Conservation (phyloP, 2,329 filamentous ascomycete genomes). For the Cytospora piceae region DNA sequence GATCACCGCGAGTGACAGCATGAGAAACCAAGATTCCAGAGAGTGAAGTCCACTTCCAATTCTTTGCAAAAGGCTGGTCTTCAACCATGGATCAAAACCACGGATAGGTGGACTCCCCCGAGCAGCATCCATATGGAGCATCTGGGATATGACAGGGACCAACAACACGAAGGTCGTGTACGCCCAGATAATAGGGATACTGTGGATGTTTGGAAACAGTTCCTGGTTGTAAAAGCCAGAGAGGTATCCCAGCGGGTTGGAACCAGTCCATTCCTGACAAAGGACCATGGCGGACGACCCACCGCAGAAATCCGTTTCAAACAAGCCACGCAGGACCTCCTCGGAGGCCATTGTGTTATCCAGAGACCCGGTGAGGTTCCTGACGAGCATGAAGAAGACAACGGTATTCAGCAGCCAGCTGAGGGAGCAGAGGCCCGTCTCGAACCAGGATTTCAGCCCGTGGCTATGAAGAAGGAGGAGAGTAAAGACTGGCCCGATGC, state of each 20-base stretch:
- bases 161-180: background rate
- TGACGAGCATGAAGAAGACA: background rate
- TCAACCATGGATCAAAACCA: background rate
- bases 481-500: background rate
- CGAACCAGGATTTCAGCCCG: background rate
- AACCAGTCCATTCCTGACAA: background rate
- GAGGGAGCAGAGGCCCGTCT: background rate
- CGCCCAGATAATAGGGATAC: background rate
- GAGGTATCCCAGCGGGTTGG: background rate
- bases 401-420: background rate
- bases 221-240: background rate
- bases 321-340: background rate
- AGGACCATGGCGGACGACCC: background rate
- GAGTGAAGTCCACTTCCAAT: background rate
- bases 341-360: background rate
- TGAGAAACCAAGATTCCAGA: background rate
- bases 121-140: background rate
- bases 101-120: background rate
- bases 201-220: background rate
- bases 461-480: background rate
- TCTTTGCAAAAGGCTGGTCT: background rate
- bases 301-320: background rate
- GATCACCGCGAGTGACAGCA: background rate
- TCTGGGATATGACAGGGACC: background rate
- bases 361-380: background rate